Conservation (phyloP, 2,329 filamentous ascomycete species). For the Graphiopsis chlorocephala region DNA sequence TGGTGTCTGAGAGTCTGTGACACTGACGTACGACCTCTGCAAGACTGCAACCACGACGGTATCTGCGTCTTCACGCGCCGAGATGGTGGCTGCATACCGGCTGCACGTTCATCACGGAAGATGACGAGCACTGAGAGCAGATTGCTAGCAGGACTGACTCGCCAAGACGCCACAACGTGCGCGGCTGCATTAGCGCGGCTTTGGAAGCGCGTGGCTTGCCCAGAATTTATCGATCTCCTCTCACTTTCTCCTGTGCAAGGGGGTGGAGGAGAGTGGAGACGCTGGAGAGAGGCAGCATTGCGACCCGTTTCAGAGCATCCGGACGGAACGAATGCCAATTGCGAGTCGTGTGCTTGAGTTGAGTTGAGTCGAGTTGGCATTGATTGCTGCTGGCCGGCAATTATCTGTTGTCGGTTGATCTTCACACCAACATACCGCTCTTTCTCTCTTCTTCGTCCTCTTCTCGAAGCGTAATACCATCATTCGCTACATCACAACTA, state of each 20-base stretch:
- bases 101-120: constrained; percentile 1
- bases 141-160: background rate
- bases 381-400: background rate
- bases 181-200: background rate
- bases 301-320: background rate
- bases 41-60: background rate
- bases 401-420: background rate
- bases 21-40: no score
- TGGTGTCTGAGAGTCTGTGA: background rate
- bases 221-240: background rate
- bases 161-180: background rate
- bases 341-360: background rate
- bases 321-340: no score
- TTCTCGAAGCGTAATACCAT: background rate
- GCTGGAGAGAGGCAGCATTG: background rate
- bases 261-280: background rate
- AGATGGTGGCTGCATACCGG: background rate
- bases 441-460: background rate
- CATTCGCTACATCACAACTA: background rate
- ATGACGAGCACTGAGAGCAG: background rate
- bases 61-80: background rate
- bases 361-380: background rate
- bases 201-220: constrained; percentile 7
- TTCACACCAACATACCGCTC: background rate
- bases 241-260: background rate